Percentiles rank a stretch among this genome's conserved stretches.
Conservation (phyloP, 495 filamentous ascomycete genomes). For the Aspergillus conjunctus region DNA sequence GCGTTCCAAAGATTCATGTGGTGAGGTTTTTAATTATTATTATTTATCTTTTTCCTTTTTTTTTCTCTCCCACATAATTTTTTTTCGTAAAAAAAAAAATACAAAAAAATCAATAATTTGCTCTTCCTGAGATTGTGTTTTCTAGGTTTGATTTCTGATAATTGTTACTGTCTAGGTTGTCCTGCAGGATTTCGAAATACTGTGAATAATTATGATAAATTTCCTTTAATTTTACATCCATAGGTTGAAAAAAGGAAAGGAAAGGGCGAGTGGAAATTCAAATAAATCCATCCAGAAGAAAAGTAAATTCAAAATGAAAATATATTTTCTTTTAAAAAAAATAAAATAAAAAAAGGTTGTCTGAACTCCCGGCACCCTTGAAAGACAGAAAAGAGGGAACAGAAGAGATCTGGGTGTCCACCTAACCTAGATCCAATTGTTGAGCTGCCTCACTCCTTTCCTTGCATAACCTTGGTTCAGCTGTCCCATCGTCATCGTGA, state of each 20-base stretch:
- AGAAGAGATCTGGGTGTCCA: conserved; percentile 24
- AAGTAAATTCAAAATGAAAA: not conserved
- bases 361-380: conserved; percentile 20
- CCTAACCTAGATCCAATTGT: conserved; percentile 29
- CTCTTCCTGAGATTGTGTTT: too few species aligned
- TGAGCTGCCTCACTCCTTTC: conserved; percentile 28
- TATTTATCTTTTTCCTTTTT: conserved; percentile 5
- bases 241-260: conserved; percentile 10
- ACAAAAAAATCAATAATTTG: too few species aligned
- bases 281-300: conserved; percentile 9
- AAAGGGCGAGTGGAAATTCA: conserved; percentile 11
- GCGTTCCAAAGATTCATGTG: conserved; percentile 13
- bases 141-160: not conserved
- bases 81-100: too few species aligned
- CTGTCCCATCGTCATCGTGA: conserved; percentile 36
- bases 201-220: conserved; percentile 11
- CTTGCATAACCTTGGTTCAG: conserved; percentile 39
- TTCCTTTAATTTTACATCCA: conserved; percentile 13
- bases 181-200: conserved; percentile 19
- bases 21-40: conserved; percentile 11
- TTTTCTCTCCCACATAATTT: conserved; percentile 5
- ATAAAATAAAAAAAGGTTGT: conserved; percentile 16
- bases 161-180: conserved; percentile 13
- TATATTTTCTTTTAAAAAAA: not conserved
- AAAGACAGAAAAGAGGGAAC: conserved; percentile 16